These are phyloP conservation scores for Akanthomyces dipterigenus DNA, from an alignment of 2,329 filamentous ascomycete species.

Conservation along the genomic window DNA sequence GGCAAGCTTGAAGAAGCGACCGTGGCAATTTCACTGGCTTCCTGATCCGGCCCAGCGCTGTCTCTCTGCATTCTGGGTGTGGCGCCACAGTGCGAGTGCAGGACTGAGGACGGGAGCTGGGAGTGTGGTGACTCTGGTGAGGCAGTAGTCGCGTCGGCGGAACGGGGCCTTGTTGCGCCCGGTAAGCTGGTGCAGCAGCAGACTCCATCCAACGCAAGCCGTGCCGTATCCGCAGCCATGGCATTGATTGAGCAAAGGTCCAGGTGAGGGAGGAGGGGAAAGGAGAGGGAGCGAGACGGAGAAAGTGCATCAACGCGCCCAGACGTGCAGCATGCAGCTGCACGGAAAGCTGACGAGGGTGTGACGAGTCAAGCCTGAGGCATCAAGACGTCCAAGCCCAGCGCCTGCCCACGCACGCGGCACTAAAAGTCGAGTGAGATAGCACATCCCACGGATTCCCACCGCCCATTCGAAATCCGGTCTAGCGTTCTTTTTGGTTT, in stretches of 20 bases:
- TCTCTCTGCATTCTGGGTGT: slow-evolving; percentile 3
- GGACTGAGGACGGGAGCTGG: not conserved
- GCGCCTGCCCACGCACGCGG: not conserved
- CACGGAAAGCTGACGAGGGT: not conserved
- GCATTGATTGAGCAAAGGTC: not conserved
- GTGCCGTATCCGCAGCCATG: not conserved
- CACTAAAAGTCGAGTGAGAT: not conserved
- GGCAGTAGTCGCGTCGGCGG: not conserved
- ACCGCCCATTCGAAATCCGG: slow-evolving; percentile 10
- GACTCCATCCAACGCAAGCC: not conserved
- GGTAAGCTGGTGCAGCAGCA: not conserved
- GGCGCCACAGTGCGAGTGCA: not conserved
- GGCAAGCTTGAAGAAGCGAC: not conserved
- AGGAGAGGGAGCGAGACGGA: not conserved
- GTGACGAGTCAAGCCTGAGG: not conserved
- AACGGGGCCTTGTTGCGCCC: not conserved
- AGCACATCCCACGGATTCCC: slow-evolving; percentile 6
- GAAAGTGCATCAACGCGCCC: slow-evolving; percentile 7
- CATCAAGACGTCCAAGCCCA: not conserved
- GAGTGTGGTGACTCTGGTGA: no score
- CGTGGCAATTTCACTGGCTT: slow-evolving; percentile 5
- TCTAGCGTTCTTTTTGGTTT: slow-evolving; percentile 8
- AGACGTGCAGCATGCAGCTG: slow-evolving; percentile 6
- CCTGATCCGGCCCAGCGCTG: slow-evolving; percentile 6
- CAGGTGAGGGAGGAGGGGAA: not conserved